Conservation (phyloP, 139 green algal genomes). For the Raphidocelis subcapitata region DNA sequence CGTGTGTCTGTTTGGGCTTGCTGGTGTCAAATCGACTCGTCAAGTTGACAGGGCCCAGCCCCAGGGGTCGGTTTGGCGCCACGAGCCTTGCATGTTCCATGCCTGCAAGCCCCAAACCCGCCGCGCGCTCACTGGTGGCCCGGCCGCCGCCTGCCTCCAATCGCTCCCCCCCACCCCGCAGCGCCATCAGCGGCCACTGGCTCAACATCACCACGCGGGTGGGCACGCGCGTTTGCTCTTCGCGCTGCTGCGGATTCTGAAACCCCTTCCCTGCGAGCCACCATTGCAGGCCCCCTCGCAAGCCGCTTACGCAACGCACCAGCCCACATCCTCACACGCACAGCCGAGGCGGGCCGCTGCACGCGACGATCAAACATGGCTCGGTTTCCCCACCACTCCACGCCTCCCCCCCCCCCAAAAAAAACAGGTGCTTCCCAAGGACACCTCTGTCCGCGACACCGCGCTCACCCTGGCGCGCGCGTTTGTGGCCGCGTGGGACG, state of each 20-base stretch:
- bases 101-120: too few species aligned
- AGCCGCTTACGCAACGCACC: not conserved
- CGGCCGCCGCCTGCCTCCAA: too few species aligned
- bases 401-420: too few species aligned
- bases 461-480: conserved; percentile 15
- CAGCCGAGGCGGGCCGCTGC: too few species aligned
- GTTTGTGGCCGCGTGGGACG: not conserved
- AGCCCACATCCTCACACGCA: not conserved
- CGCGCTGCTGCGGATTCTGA: not conserved
- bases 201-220: conserved; percentile 14
- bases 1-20: too few species aligned
- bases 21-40: too few species aligned
- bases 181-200: conserved; percentile 10
- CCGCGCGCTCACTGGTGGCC: too few species aligned
- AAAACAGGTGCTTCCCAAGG: conserved; percentile 18
- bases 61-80: too few species aligned
- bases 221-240: not conserved
- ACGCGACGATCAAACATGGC: not conserved
- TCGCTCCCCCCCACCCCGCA: too few species aligned
- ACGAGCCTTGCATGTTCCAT: too few species aligned
- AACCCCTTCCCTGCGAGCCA: not conserved
- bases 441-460: not conserved
- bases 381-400: not conserved
- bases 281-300: not conserved
- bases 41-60: too few species aligned